Conservation (phyloP, 1,139 yeast species). For the Geotrichum australiense region DNA sequence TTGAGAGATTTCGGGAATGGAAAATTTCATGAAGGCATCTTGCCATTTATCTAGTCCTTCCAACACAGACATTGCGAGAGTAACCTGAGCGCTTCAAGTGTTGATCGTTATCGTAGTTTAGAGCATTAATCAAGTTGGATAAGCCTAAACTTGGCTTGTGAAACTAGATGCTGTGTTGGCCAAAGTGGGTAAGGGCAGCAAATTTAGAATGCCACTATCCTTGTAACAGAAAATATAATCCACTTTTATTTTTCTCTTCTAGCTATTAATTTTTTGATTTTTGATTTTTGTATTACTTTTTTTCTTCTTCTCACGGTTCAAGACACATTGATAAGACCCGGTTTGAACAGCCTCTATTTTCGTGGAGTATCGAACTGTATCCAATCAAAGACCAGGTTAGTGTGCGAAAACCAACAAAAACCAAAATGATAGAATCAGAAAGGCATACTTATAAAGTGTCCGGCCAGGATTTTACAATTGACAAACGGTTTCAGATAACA, state of each 20-base stretch:
- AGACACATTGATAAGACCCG: background rate
- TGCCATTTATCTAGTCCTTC: constrained; percentile 22
- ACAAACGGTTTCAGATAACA: constrained; percentile 18
- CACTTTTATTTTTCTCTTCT: constrained; percentile 1
- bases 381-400: constrained; percentile 7
- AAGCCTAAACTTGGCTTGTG: no score
- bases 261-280: background rate
- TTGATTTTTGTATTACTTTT: background rate
- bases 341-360: background rate
- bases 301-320: background rate
- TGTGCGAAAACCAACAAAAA: no score
- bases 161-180: constrained; percentile 4
- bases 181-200: constrained; percentile 55
- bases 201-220: no score
- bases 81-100: no score
- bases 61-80: constrained; percentile 8
- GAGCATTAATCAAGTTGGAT: no score
- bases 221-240: background rate
- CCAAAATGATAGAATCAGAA: constrained; percentile 18
- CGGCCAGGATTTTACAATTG: constrained; percentile 19
- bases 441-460: constrained; percentile 21
- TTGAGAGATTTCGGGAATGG: constrained; percentile 25
- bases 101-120: no score
- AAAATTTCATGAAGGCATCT: constrained; percentile 25
- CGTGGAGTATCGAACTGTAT: no score